Base-by-base conservation (phyloP, 768 basidiomycete genomes). In the Dentipellis fragilis region DNA sequence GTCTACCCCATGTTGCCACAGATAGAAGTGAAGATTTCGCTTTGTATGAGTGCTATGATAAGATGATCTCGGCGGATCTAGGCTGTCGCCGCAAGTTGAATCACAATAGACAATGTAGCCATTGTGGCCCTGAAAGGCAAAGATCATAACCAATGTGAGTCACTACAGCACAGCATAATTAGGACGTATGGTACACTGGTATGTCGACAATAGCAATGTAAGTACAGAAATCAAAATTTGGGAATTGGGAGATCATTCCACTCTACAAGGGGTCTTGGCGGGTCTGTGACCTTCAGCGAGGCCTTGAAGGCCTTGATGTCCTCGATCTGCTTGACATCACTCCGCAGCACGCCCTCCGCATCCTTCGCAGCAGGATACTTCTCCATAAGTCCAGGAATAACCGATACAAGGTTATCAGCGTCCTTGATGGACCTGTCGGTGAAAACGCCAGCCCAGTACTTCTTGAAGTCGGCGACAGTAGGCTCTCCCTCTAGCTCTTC, bases 161-260 rank as follows among this genome's bases (percentile, higher is more conserved):
- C 29, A 29, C 29, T 29, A 6, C 29, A 29, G 29, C 29, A 29
- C 29, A 29, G 29, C 6, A 29, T 29, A 29, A 29, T 29, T 29
- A 29, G 29, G 29, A 29, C 29, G 29, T 29, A 29, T 29, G 29
- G 29, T 29, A 29, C 29, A 29, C 29, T 29, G 29, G 29, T 29
- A 29, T 29, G 29, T 29, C 29, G 6, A 29, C 29, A 6, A 29
- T 29, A 29, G 29, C 29, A 29, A 29, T 29, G 29, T 6, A 6
- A 29, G 29, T 29, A 29, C 6, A 29, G 29, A 6, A 29, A 29
- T 29, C 6, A 29, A 29, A 80, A 75, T 59, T 75, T 83, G 2
- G 85, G 67, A 6, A 70, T 66, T 17, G 85, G 86, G 53, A 88
- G 71, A 70, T 90, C 89, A 36, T 79, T 80, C 87, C 87, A 90